Conservation (phyloP, 73 alveolate species). For the Tetrahymena elliotti region DNA sequence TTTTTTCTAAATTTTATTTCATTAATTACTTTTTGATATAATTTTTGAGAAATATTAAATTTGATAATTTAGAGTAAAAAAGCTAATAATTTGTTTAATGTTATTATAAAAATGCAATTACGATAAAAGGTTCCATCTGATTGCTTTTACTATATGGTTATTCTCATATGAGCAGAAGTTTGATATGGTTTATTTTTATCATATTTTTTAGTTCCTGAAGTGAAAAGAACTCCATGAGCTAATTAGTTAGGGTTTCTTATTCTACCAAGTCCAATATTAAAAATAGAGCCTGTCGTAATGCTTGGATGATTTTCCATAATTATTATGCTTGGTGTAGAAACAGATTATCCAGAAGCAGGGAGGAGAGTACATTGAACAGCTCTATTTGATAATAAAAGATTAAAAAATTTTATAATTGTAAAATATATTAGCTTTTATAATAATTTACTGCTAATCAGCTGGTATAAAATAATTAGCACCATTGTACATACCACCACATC, state of each 20-base stretch:
- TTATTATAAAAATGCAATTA: background rate
- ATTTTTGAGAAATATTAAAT: too few relatives aligned
- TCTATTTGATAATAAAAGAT: background rate
- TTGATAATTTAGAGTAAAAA: too few relatives aligned
- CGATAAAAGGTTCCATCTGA: background rate
- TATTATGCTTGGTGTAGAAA: background rate
- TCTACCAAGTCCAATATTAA: background rate
- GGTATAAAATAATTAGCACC: conserved; percentile 3
- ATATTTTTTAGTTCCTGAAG: background rate
- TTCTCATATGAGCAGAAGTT: background rate
- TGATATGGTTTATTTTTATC: background rate
- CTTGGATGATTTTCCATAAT: background rate
- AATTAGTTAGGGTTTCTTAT: background rate
- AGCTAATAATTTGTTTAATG: too few relatives aligned
- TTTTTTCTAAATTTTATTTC: too few relatives aligned
- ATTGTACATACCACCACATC: conserved; percentile 32
- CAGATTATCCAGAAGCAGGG: background rate
- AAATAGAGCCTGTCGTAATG: background rate
- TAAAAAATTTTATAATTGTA: background rate
- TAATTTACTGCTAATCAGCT: background rate
- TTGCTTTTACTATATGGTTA: background rate
- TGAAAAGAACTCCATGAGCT: background rate
- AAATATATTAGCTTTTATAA: background rate
- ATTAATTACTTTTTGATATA: too few relatives aligned
- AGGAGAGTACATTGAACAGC: background rate